These are phyloP conservation scores for Pelargonium myrrhifolium DNA, from an alignment of 441 rosid species.

Conservation along the genomic window DNA sequence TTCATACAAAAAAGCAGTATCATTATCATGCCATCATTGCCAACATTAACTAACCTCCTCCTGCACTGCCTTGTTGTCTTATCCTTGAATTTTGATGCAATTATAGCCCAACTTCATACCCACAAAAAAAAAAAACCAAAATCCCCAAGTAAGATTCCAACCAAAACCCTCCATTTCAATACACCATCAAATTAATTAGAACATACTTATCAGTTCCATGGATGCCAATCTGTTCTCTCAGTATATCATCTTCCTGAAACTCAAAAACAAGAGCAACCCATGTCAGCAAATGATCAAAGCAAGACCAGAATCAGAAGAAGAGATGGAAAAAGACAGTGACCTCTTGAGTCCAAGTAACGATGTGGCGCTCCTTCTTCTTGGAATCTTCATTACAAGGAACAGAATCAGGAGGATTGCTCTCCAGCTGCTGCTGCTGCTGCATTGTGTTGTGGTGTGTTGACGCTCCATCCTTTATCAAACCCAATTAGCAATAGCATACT, in stretches of 20 bases:
- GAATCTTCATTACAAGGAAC: conserved; percentile 41
- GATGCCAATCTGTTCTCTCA: conserved; percentile 67
- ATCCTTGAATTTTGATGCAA: conserved; percentile 84
- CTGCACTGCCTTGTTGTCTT: conserved; percentile 95
- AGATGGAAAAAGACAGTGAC: conserved; percentile 24
- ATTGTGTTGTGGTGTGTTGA: conserved; percentile 32
- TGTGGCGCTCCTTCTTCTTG: conserved; percentile 93
- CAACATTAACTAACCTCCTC: conserved; percentile 52
- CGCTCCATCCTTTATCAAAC: conserved; percentile 75
- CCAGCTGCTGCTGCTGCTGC: conserved; percentile 50
- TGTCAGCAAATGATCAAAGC: not conserved
- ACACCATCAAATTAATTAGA: conserved; percentile 10
- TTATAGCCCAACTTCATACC: conserved; percentile 75
- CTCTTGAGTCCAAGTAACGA: conserved; percentile 87
- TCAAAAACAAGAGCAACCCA: not conserved
- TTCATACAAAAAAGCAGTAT: not conserved
- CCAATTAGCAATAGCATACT: conserved; percentile 43
- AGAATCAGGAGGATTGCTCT: no score
- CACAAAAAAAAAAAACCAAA: not conserved
- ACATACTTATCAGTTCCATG: conserved; percentile 89
- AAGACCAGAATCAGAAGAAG: not conserved
- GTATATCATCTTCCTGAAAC: conserved; percentile 85
- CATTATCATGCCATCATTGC: not conserved
- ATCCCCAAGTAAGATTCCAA: not conserved
- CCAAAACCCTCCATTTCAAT: conserved; percentile 17